A percentile compares a stretch with the other conserved stretches of the same genome.
Conservation (phyloP, 176 grass and related monocot genomes). For the Musa itinerans region DNA sequence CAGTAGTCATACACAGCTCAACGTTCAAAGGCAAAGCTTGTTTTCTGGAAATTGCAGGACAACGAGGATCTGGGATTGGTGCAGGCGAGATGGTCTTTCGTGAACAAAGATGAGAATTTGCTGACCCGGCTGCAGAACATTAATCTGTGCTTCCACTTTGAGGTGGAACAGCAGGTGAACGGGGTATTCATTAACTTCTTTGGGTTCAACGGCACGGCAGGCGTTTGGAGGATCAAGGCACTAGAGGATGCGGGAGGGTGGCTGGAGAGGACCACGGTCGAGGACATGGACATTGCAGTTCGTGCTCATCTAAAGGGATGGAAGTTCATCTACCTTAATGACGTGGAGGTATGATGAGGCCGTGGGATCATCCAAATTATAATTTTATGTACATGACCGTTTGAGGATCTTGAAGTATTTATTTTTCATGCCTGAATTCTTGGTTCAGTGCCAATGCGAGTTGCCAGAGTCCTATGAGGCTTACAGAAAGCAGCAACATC, state of each 20-base stretch:
- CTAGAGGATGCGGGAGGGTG: conserved; percentile 86
- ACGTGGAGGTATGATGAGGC: conserved; percentile 62
- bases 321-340: conserved; percentile 94
- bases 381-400: background rate
- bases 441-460: conserved; percentile 84
- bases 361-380: background rate
- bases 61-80: conserved; percentile 84
- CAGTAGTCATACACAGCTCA: background rate
- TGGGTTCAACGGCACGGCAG: conserved; percentile 93
- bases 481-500: conserved; percentile 98
- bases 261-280: conserved; percentile 94
- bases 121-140: conserved; percentile 87
- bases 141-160: conserved; percentile 98
- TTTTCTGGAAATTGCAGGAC: conserved; percentile 36
- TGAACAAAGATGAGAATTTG: conserved; percentile 91
- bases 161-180: conserved; percentile 98
- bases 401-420: background rate
- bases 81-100: conserved; percentile 96
- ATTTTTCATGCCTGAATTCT: conserved; percentile 1
- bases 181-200: conserved; percentile 87
- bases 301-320: conserved; percentile 84
- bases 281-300: conserved; percentile 99
- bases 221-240: conserved; percentile 89
- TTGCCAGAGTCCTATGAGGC: conserved; percentile 96
- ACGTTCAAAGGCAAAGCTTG: background rate